phyloP scores from a whole-genome alignment of 2,329 filamentous ascomycete genomes.

The Chrysoporthe deuterocubensis region DNA sequence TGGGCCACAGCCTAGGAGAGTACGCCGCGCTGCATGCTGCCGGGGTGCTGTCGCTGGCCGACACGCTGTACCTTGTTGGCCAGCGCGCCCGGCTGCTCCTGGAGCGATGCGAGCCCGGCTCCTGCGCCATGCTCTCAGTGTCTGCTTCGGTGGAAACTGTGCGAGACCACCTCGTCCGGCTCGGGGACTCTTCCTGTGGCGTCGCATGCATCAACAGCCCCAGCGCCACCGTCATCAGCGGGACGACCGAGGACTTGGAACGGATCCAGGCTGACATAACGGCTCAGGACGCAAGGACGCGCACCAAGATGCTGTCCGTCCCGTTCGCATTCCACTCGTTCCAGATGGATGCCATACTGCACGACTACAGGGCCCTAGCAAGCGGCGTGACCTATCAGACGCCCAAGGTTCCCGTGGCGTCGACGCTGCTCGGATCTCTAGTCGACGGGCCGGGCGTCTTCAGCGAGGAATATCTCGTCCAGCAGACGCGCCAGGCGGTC shows the following conservation, averaged over 20 bases:
- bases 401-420: background rate
- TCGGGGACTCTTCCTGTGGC: background rate
- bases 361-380: slow-evolving; percentile 48
- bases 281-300: too few species aligned
- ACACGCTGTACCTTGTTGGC: background rate
- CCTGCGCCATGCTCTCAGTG: background rate
- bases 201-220: background rate
- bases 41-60: background rate
- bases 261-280: too few species aligned
- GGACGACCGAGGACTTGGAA: background rate
- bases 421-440: slow-evolving; percentile 9
- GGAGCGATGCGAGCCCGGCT: background rate
- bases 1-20: slow-evolving; percentile 47
- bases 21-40: slow-evolving; percentile 44
- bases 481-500: slow-evolving; percentile 58
- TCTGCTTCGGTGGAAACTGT: background rate
- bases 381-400: slow-evolving; percentile 17
- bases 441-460: slow-evolving; percentile 5
- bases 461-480: background rate
- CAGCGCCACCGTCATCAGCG: background rate
- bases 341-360: slow-evolving; percentile 46
- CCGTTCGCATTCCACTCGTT: slow-evolving; percentile 43
- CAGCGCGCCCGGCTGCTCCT: background rate
- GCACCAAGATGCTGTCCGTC: too few species aligned
- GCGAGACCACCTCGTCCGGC: background rate